phyloP scores from a whole-genome alignment of 2,329 filamentous ascomycete species.

The Shiraia bambusicola region DNA sequence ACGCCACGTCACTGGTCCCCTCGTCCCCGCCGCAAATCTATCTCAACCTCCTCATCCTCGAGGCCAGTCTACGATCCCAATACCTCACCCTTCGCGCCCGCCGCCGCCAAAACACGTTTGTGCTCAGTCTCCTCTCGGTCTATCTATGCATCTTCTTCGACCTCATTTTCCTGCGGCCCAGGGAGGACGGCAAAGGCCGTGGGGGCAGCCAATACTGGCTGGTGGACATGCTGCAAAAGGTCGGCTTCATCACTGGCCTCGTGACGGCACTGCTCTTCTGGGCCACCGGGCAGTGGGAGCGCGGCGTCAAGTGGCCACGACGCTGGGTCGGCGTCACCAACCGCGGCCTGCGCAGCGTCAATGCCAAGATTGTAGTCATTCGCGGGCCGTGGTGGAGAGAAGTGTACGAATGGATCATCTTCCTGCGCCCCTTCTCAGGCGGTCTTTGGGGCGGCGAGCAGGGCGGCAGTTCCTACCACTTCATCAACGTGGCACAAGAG shows the following conservation, averaged over 20 bases:
- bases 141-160: conserved; percentile 89
- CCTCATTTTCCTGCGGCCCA: conserved; percentile 89
- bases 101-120: conserved; percentile 89
- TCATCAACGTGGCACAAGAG: conserved; percentile 63
- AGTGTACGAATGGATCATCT: conserved; percentile 68
- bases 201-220: conserved; percentile 97
- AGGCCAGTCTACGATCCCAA: conserved; percentile 88
- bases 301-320: conserved; percentile 89
- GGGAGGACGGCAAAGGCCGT: conserved; percentile 87
- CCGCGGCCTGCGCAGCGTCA: conserved; percentile 85
- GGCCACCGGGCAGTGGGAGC: conserved; percentile 95
- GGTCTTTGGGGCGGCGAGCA: conserved; percentile 46
- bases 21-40: conserved; percentile 95
- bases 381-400: conserved; percentile 82
- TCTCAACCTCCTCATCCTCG: conserved; percentile 94
- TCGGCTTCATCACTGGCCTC: conserved; percentile 87
- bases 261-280: conserved; percentile 86
- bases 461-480: conserved; percentile 71
- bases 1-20: conserved; percentile 79
- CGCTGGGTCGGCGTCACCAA: conserved; percentile 90
- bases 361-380: conserved; percentile 92
- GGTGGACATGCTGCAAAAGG: conserved; percentile 83
- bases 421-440: conserved; percentile 71
- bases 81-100: conserved; percentile 88
- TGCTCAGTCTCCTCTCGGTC: conserved; percentile 72